phyloP scores from a whole-genome alignment of 306 rosid genomes.

The Rosa lucieae region DNA sequence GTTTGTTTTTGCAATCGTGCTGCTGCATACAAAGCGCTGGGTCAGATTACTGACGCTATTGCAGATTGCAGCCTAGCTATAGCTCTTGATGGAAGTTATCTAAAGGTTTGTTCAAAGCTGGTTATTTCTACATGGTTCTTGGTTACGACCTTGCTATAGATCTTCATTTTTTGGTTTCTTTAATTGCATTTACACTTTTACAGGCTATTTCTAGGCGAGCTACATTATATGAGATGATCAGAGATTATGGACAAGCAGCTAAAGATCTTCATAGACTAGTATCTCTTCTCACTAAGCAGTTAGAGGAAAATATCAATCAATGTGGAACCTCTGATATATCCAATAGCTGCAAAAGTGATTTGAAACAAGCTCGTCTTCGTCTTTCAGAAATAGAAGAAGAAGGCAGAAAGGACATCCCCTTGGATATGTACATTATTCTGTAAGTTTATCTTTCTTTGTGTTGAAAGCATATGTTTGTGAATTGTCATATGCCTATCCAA shows the following conservation, averaged over 20 bases:
- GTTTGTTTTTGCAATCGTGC: slow-evolving; percentile 98
- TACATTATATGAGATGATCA: slow-evolving; percentile 68
- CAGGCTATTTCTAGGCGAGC: slow-evolving; percentile 98
- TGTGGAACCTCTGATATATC: slow-evolving; percentile 62
- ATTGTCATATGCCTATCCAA: background rate
- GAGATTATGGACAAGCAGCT: slow-evolving; percentile 92
- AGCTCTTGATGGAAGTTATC: slow-evolving; percentile 89
- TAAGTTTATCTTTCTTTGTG: slow-evolving; percentile 44
- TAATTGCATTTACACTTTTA: slow-evolving; percentile 21
- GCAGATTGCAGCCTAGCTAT: slow-evolving; percentile 95
- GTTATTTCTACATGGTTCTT: slow-evolving; percentile 11
- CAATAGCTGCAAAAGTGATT: slow-evolving; percentile 54
- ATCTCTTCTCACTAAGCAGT: slow-evolving; percentile 50
- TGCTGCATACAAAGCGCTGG: slow-evolving; percentile 86
- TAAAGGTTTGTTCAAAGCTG: slow-evolving; percentile 61
- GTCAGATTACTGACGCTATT: slow-evolving; percentile 87
- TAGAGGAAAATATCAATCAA: slow-evolving; percentile 53
- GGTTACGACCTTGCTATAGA: slow-evolving; percentile 8
- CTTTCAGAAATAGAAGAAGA: slow-evolving; percentile 85
- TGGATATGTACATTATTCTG: slow-evolving; percentile 91
- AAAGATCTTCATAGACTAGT: slow-evolving; percentile 73
- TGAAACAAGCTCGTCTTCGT: slow-evolving; percentile 68
- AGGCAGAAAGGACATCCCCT: slow-evolving; percentile 78
- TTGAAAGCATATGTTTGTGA: background rate
- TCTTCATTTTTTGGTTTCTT: background rate